Conservation (phyloP, 148 eudicot species). For the Mesembryanthemum crystallinum region DNA sequence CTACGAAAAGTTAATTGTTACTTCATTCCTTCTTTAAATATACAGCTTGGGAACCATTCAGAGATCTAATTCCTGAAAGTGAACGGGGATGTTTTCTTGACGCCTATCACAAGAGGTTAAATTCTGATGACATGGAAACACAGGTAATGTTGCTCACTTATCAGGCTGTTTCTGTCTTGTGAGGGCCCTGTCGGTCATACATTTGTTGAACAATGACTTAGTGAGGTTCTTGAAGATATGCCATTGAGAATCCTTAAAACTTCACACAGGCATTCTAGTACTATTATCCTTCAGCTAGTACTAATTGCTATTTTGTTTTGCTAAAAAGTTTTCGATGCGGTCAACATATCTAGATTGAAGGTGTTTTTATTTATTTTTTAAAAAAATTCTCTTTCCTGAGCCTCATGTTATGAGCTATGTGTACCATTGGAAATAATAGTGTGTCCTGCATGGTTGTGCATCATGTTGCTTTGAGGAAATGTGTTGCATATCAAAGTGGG, state of each 20-base stretch:
- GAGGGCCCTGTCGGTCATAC: neutral
- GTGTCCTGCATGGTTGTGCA: neutral
- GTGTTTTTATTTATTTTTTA: too few species aligned
- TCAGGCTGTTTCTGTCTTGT: neutral
- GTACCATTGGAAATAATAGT: neutral
- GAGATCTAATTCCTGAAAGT: slow-evolving; percentile 93
- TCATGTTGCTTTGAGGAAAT: neutral
- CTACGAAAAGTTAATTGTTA: too few species aligned
- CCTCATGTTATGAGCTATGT: neutral
- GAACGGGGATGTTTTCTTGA: slow-evolving; percentile 74
- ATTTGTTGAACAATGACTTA: neutral
- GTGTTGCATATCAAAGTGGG: neutral
- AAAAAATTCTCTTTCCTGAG: too few species aligned
- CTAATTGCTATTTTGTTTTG: too few species aligned
- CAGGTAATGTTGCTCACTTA: slow-evolving; percentile 48
- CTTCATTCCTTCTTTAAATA: slow-evolving; percentile 18
- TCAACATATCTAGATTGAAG: neutral
- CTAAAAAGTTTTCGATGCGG: neutral
- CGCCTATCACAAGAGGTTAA: slow-evolving; percentile 87
- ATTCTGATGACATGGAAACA: slow-evolving; percentile 71
- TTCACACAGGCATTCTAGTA: neutral
- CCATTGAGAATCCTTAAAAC: neutral
- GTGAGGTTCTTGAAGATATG: neutral
- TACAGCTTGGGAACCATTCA: slow-evolving; percentile 93
- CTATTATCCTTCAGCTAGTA: too few species aligned